Base-by-base conservation (phyloP, 768 basidiomycete genomes). In the Phaeotremella skinneri region DNA sequence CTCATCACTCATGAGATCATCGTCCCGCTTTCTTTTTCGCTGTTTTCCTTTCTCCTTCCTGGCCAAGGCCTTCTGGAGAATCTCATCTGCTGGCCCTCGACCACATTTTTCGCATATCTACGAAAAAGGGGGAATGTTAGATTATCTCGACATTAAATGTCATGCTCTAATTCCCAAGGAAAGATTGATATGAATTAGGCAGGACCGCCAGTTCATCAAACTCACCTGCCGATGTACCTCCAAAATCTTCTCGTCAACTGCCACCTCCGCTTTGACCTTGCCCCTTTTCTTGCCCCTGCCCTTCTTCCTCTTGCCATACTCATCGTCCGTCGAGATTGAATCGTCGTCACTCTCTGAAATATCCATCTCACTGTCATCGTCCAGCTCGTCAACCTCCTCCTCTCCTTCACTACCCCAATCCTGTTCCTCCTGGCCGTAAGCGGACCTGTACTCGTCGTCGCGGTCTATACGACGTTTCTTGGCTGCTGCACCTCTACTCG, bases 91-190 rank as follows among this genome's bases (percentile, higher is more conserved):
- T 13, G 70, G 69, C 14, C 49, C 65, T 4, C 59, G 50, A 13
- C 21, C 31, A 52, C 69, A 69, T 59, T 66, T 70, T 47, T 73
- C 69, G 61, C 72, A 73, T 26, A 58, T 59, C 63, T 65, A 26
- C 1, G 25, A n/a, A n/a, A n/a, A n/a, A 7, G 47, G n/a, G 21
- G 9, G 9, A 48, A 25, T 23, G 26, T 17, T 7, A 9, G 47
- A 48, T 21, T 17, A 26, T 34, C n/a, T n/a, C n/a, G n/a, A n/a
- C n/a, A n/a, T n/a, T n/a, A n/a, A n/a, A n/a, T n/a, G n/a, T n/a
- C n/a, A n/a, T n/a, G n/a, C n/a, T n/a, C n/a, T n/a, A n/a, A n/a
- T n/a, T n/a, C n/a, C n/a, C n/a, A n/a, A n/a, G n/a, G n/a, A n/a
- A n/a, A n/a, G n/a, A n/a, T n/a, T n/a, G n/a, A n/a, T n/a, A n/a